phyloP scores from a whole-genome alignment of 306 rosid species.

The Pyrus communis region DNA sequence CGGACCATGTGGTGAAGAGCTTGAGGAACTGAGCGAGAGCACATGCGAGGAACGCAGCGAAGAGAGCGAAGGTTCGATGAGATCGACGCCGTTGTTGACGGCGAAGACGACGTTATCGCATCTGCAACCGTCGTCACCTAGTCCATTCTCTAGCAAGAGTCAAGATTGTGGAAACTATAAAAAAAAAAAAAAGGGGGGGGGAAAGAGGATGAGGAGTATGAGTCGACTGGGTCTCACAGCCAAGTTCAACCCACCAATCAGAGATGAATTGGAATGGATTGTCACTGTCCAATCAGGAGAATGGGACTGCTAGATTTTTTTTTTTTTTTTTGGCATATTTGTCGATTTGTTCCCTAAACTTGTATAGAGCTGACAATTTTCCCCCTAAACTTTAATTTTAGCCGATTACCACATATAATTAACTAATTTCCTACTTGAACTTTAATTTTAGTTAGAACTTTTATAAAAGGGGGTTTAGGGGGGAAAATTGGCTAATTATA shows the following conservation, averaged over 20 bases:
- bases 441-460: too few species aligned
- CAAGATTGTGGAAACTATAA: not conserved
- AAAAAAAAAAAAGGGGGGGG: too few species aligned
- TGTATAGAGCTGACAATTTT: too few species aligned
- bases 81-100: slow-evolving; percentile 14
- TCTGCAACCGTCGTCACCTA: slow-evolving; percentile 55
- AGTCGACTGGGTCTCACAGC: not conserved
- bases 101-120: not conserved
- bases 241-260: not conserved
- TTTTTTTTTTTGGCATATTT: too few species aligned
- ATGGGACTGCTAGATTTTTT: not conserved
- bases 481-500: too few species aligned
- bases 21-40: too few species aligned
- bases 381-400: too few species aligned
- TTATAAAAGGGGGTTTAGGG: too few species aligned
- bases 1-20: too few species aligned
- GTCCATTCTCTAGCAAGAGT: slow-evolving; percentile 12
- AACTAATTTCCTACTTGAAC: too few species aligned
- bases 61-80: slow-evolving; percentile 53
- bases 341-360: too few species aligned
- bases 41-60: not conserved
- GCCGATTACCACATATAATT: too few species aligned
- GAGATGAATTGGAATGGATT: not conserved
- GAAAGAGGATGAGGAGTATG: not conserved
- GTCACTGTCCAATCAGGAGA: not conserved